These are phyloP conservation scores for Coffea canephora DNA, from an alignment of 257 asterid species.

Conservation along the genomic window DNA sequence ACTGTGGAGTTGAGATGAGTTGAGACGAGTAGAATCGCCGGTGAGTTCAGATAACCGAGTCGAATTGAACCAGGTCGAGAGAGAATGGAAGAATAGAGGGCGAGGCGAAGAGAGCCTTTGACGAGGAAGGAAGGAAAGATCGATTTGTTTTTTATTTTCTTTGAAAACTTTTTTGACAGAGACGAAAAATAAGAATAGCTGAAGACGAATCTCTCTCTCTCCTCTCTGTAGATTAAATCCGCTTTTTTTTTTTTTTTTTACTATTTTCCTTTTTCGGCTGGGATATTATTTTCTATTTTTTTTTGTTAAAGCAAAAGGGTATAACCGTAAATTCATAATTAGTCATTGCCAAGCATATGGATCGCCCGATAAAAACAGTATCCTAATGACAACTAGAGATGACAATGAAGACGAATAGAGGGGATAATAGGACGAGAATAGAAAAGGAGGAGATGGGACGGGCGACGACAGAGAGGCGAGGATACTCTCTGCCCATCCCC, in stretches of 20 bases:
- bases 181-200: constrained; percentile 15
- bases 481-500: too few species aligned
- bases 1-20: constrained; percentile 4
- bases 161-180: background rate
- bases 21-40: constrained; percentile 11
- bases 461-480: too few species aligned
- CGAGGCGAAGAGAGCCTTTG: constrained; percentile 7
- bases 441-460: too few species aligned
- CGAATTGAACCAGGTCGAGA: constrained; percentile 9
- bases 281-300: too few species aligned
- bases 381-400: too few species aligned
- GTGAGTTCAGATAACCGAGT: constrained; percentile 21
- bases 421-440: too few species aligned
- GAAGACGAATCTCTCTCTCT: constrained; percentile 29
- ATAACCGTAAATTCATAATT: too few species aligned
- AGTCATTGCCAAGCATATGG: too few species aligned
- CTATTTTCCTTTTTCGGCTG: too few species aligned
- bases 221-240: constrained; percentile 13
- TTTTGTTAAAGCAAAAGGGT: too few species aligned
- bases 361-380: too few species aligned
- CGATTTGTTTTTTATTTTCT: constrained; percentile 12
- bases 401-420: too few species aligned
- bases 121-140: constrained; percentile 21
- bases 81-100: background rate
- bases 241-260: background rate